Evolutionary conservation across 2,329 filamentous ascomycete species (phyloP), one percentile per base, ranked within the genome.

Genomic region (Phaeosphaeria sp.): DNA sequence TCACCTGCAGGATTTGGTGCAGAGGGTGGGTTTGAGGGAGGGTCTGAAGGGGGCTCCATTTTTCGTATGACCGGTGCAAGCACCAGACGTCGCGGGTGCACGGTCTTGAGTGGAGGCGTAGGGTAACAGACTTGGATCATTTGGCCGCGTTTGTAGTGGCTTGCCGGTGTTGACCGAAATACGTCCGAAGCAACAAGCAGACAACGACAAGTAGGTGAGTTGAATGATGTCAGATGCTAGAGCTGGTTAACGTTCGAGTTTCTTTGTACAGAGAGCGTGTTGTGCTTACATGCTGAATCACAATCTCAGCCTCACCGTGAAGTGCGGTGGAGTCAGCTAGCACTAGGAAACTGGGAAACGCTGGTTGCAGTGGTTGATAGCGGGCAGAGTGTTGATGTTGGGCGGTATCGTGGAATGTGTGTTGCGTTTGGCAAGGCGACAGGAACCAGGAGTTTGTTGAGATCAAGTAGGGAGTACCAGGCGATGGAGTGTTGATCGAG

Each of bases 1-100:
- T 78, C 77, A 47, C 73, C 72, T 17, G 77, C 77, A 47, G 77
- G 77, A 54, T 78, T 78, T 49, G 77, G 77, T 46, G 75, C 76
- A 23, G 75, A 53, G 17, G 51, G 51, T 48, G 51, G 51, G 30
- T 47, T 47, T 39, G 39, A 73, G 15, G 75, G 76, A 36, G 73
- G 74, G 59, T 71, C 64, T 36, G 46, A 73, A 17, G 76, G 76
- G 30, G 74, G 75, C 60, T 71, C 66, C 65, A 68, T 71, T 52
- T 55, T 61, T 53, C 50, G 67, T 57, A 57, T 57, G 60, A 65
- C 59, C 44, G 68, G 61, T 64, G 62, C 68, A 71, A 65, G 66
- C 50, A 64, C 59, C 55, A 66, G 63, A 50, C 66, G 65, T 65
- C 70, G 67, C 55, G 69, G 68, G 56, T 71, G 71, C 61, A 71